Conservation (phyloP, 2,329 filamentous ascomycete species). For the Fusarium falciforme region DNA sequence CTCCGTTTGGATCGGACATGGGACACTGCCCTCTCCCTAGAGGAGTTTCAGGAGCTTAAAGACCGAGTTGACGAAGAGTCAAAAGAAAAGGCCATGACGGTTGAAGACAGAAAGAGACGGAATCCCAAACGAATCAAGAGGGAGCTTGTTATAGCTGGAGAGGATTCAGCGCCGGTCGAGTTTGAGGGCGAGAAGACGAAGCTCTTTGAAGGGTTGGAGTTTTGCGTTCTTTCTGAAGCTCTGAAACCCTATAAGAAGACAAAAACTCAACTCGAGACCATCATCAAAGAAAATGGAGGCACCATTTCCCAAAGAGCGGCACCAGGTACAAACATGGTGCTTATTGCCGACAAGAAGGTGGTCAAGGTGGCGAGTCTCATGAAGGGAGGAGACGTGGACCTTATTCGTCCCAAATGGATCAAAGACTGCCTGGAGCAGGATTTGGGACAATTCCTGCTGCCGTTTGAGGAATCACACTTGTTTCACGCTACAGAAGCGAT, state of each 20-base stretch:
- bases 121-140: conserved; percentile 72
- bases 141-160: conserved; percentile 78
- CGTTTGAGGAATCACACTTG: conserved; percentile 72
- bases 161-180: conserved; percentile 56
- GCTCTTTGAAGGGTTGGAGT: conserved; percentile 80
- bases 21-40: conserved; percentile 80
- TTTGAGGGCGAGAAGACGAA: conserved; percentile 70
- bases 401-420: conserved; percentile 85
- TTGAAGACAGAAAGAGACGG: conserved; percentile 73
- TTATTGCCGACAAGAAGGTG: conserved; percentile 82
- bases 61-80: conserved; percentile 75
- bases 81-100: conserved; percentile 80
- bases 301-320: conserved; percentile 79
- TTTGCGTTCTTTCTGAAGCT: conserved; percentile 86
- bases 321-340: conserved; percentile 70
- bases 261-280: conserved; percentile 81
- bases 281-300: conserved; percentile 88
- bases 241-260: conserved; percentile 75
- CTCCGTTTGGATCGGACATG: conserved; percentile 87
- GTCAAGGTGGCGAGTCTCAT: conserved; percentile 87
- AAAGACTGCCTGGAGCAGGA: conserved; percentile 78
- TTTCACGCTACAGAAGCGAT: conserved; percentile 74
- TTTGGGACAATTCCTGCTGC: conserved; percentile 71
- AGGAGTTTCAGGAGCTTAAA: conserved; percentile 81
- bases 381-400: conserved; percentile 75